These are phyloP conservation scores for Zopfochytrium polystomum DNA, from an alignment of 371 early-diverging fungal species.

Conservation along the genomic window DNA sequence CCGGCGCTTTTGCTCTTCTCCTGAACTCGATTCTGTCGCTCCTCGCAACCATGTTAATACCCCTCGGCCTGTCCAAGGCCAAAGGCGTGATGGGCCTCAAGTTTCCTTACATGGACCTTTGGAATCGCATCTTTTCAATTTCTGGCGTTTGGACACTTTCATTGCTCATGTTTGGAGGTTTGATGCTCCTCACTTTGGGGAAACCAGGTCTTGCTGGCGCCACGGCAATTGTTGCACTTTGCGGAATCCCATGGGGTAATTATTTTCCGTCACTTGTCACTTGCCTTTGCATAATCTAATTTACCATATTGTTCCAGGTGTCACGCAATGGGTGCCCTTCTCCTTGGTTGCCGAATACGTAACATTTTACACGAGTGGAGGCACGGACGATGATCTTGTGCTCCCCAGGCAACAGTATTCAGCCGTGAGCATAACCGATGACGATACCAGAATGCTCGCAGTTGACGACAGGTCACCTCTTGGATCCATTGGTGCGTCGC, in stretches of 20 bases:
- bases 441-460: too few relatives aligned
- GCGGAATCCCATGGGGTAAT: slow-evolving; percentile 79
- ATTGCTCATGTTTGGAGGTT: slow-evolving; percentile 45
- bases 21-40: slow-evolving; percentile 75
- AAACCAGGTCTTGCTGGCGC: slow-evolving; percentile 54
- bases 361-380: slow-evolving; percentile 26
- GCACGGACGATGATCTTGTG: neutral
- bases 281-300: too few relatives aligned
- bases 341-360: slow-evolving; percentile 84
- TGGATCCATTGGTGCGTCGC: too few relatives aligned
- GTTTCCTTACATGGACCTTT: neutral
- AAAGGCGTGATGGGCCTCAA: neutral
- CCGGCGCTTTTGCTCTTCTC: slow-evolving; percentile 81
- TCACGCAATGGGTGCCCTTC: slow-evolving; percentile 90
- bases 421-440: too few relatives aligned
- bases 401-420: too few relatives aligned
- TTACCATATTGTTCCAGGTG: slow-evolving; percentile 37
- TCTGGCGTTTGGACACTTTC: slow-evolving; percentile 69
- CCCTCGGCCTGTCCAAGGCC: slow-evolving; percentile 48
- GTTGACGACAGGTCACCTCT: too few relatives aligned
- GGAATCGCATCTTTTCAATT: slow-evolving; percentile 47
- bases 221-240: slow-evolving; percentile 63
- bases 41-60: slow-evolving; percentile 62
- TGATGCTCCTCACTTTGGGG: slow-evolving; percentile 55
- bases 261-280: neutral